Evolutionary conservation across 495 filamentous ascomycete genomes (phyloP).

Genomic region (Penicillium turbatum): DNA sequence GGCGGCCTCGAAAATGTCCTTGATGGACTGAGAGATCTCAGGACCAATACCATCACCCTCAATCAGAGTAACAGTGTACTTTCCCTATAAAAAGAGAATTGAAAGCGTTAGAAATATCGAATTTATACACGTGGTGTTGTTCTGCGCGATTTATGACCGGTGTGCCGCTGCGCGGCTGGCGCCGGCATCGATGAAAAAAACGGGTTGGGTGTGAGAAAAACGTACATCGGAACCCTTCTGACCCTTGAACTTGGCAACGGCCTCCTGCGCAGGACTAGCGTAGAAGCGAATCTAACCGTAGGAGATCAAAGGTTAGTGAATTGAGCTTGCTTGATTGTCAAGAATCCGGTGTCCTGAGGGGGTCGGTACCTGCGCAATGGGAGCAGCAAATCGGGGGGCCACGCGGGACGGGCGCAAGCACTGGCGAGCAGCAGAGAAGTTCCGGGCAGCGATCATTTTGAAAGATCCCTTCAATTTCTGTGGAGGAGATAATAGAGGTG

Average conservation of each 20-base stretch:
- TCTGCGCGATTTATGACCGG: slow-evolving; percentile 1
- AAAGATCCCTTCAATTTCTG: slow-evolving; percentile 26
- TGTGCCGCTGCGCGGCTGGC: slow-evolving; percentile 18
- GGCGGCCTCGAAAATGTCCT: slow-evolving; percentile 94
- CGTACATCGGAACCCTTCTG: slow-evolving; percentile 80
- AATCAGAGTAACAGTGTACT: slow-evolving; percentile 92
- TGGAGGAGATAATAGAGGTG: slow-evolving; percentile 6
- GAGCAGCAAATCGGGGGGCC: slow-evolving; percentile 43
- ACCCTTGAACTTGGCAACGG: slow-evolving; percentile 90
- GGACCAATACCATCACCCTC: slow-evolving; percentile 98
- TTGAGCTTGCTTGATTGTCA: slow-evolving; percentile 8
- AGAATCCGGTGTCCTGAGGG: slow-evolving; percentile 7
- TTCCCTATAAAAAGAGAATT: slow-evolving; percentile 56
- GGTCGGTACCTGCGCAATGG: slow-evolving; percentile 49
- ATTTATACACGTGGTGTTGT: neutral
- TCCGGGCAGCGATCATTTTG: slow-evolving; percentile 58
- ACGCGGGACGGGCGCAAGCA: slow-evolving; percentile 50
- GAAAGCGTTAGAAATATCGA: slow-evolving; percentile 14
- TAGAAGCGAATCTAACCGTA: slow-evolving; percentile 43
- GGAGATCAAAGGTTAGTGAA: slow-evolving; percentile 25
- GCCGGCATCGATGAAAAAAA: slow-evolving; percentile 22
- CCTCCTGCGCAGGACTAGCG: slow-evolving; percentile 55
- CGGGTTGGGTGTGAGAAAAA: slow-evolving; percentile 14
- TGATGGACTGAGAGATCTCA: slow-evolving; percentile 94
- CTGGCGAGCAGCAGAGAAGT: slow-evolving; percentile 53